Evolutionary conservation across 495 filamentous ascomycete genomes (phyloP).

Genomic region (Aspergillus panamensis): DNA sequence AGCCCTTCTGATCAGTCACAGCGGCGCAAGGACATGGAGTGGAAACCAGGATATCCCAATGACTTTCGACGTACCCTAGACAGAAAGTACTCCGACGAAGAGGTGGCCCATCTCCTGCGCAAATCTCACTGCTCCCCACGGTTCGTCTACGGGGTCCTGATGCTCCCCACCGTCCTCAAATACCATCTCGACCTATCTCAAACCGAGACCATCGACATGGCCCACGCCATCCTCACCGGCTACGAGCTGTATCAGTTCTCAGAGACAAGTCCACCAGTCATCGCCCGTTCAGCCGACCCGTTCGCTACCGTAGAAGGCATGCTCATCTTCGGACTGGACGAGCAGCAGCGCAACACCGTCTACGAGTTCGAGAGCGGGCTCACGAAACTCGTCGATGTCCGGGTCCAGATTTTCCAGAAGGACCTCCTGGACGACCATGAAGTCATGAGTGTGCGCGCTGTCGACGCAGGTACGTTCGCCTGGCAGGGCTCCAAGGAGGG

Average conservation of each 20-base stretch:
- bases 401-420: slow-evolving; percentile 22
- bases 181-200: slow-evolving; percentile 22
- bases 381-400: slow-evolving; percentile 21
- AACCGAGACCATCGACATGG: slow-evolving; percentile 23
- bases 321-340: slow-evolving; percentile 28
- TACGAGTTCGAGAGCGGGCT: slow-evolving; percentile 26
- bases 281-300: slow-evolving; percentile 19
- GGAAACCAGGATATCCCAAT: slow-evolving; percentile 18
- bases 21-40: slow-evolving; percentile 14
- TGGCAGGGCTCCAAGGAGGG: slow-evolving; percentile 17
- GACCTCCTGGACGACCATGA: slow-evolving; percentile 4
- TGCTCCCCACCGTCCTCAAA: slow-evolving; percentile 32
- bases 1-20: background rate
- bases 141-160: slow-evolving; percentile 29
- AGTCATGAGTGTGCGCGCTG: slow-evolving; percentile 9
- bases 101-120: slow-evolving; percentile 14
- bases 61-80: slow-evolving; percentile 20
- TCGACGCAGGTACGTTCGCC: slow-evolving; percentile 27
- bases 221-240: slow-evolving; percentile 23
- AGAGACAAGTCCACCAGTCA: slow-evolving; percentile 19
- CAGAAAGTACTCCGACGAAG: slow-evolving; percentile 18
- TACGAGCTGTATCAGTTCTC: slow-evolving; percentile 24
- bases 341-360: slow-evolving; percentile 24
- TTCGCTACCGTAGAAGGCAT: slow-evolving; percentile 25
- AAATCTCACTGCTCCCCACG: slow-evolving; percentile 20